phyloP scores from a whole-genome alignment of 176 grass and related monocot genomes.

The Bonia amplexicaulis region DNA sequence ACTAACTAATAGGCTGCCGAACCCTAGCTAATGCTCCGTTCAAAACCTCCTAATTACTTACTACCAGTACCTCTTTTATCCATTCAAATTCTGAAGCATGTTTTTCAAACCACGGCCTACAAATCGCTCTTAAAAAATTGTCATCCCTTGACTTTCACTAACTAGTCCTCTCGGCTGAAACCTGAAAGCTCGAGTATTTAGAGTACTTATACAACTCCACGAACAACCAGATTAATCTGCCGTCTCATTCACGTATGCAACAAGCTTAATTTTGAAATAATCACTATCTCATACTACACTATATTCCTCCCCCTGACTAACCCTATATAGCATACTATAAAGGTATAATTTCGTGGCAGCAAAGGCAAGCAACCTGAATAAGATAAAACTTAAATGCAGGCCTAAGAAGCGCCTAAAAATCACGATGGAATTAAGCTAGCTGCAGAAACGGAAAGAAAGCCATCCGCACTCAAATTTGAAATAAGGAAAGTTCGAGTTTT shows the following conservation, averaged over 20 bases:
- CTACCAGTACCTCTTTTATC: background rate
- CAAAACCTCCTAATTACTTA: background rate
- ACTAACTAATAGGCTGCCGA: background rate
- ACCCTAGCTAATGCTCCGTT: background rate
- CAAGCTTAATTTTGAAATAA: background rate
- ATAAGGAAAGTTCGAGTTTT: background rate
- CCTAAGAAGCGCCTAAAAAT: background rate
- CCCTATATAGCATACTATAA: background rate
- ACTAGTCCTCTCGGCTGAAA: background rate
- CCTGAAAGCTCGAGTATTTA: background rate
- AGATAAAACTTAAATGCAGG: background rate
- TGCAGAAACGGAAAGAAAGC: background rate
- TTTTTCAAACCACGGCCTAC: conserved; percentile 3
- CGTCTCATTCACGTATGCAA: background rate
- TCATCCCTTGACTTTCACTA: background rate
- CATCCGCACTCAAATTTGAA: background rate
- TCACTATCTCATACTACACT: background rate
- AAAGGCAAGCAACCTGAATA: background rate
- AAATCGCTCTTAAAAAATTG: background rate
- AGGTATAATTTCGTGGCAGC: background rate
- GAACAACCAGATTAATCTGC: background rate
- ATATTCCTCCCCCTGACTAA: background rate
- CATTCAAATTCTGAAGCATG: background rate
- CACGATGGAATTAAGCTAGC: background rate
- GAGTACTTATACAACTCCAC: background rate